A percentile compares a stretch with the other conserved stretches of the same genome.
Conservation (phyloP, 2,329 filamentous ascomycete genomes). For the Conoideocrella luteorostrata region DNA sequence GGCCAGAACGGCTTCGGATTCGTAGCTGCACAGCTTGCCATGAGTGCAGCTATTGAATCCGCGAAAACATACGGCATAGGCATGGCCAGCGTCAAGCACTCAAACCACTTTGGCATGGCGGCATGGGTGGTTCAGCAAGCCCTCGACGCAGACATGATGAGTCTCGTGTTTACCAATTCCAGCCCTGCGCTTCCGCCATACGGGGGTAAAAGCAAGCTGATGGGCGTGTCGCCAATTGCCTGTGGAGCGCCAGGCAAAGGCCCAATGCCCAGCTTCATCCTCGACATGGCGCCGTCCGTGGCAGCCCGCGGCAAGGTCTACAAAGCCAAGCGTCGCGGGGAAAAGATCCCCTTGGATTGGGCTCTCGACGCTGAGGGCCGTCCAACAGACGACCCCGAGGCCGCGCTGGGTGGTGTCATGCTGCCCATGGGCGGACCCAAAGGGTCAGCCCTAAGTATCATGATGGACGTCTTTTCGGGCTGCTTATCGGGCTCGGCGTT, state of each 20-base stretch:
- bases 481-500: conserved; percentile 72
- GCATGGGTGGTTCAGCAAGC: conserved; percentile 77
- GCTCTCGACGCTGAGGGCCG: conserved; percentile 65
- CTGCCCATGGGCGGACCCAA: conserved; percentile 81
- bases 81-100: conserved; percentile 68
- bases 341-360: conserved; percentile 68
- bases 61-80: conserved; percentile 63
- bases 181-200: conserved; percentile 66
- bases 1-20: conserved; percentile 72
- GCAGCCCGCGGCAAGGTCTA: conserved; percentile 68
- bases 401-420: conserved; percentile 72
- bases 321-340: conserved; percentile 60
- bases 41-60: conserved; percentile 61
- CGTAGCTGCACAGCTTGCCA: conserved; percentile 59
- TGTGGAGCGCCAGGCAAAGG: conserved; percentile 64
- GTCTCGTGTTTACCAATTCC: conserved; percentile 64
- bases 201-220: conserved; percentile 60
- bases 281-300: conserved; percentile 69
- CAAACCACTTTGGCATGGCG: conserved; percentile 79
- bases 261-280: conserved; percentile 52
- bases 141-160: conserved; percentile 64
- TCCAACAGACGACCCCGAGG: conserved; percentile 63
- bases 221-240: conserved; percentile 69
- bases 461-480: conserved; percentile 88
- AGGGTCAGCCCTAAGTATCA: conserved; percentile 68